These are phyloP conservation scores for Hanseniaspora uvarum DNA, from an alignment of 1,139 yeast species.

Conservation along the genomic window DNA sequence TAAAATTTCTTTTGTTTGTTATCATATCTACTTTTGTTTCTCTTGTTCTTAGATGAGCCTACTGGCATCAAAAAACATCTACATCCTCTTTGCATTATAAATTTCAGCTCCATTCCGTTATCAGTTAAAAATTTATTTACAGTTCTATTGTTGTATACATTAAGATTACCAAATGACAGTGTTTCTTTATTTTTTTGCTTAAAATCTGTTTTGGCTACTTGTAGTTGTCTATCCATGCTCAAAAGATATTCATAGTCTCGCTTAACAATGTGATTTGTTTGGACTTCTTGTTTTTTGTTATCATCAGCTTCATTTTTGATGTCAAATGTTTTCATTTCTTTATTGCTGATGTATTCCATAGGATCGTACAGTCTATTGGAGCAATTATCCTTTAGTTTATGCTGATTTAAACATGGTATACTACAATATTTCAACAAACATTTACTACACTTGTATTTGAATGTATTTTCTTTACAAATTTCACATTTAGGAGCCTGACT, in stretches of 20 bases:
- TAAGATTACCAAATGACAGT: conserved; percentile 19
- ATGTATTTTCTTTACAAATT: conserved; percentile 39
- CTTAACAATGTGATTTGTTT: conserved; percentile 41
- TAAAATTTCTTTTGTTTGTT: conserved; percentile 49
- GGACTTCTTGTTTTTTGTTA: neutral
- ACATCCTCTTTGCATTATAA: conserved; percentile 41
- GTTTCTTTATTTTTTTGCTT: conserved; percentile 28
- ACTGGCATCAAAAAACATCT: conserved; percentile 46
- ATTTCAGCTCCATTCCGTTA: conserved; percentile 21
- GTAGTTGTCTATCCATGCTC: conserved; percentile 48
- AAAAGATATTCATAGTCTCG: conserved; percentile 75
- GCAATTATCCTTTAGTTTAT: conserved; percentile 55
- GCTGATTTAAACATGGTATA: conserved; percentile 57
- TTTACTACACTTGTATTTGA: conserved; percentile 78
- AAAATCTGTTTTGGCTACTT: conserved; percentile 44
- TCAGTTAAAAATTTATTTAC: conserved; percentile 21
- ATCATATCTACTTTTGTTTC: conserved; percentile 68
- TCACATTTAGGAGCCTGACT: conserved; percentile 34
- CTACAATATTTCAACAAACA: conserved; percentile 63
- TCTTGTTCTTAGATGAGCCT: conserved; percentile 63
- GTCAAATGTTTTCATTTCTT: conserved; percentile 22
- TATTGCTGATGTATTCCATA: conserved; percentile 42
- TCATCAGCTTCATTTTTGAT: conserved; percentile 34
- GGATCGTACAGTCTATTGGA: conserved; percentile 53
- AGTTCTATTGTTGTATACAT: conserved; percentile 29